Evolutionary conservation across 1,284 basidiomycete species (phyloP), one percentile per base, ranked within the genome.

Genomic region (Malassezia psittaci): DNA sequence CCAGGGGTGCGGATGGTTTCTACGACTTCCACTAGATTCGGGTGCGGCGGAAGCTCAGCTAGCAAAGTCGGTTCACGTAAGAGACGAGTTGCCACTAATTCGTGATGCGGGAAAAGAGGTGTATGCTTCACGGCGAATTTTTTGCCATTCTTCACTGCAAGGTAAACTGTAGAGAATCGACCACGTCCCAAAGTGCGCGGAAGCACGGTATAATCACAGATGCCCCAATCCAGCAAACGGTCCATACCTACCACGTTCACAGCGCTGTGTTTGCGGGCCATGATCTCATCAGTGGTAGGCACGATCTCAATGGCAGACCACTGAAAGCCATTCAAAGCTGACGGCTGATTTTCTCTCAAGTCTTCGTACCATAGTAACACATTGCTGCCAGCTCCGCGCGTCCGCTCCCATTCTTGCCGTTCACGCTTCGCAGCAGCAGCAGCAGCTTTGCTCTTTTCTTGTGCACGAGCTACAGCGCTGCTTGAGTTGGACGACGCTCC

Each of bases 81-180:
- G 9, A 82, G 71, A 5, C 81, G 74, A 0, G 78, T 77, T 2
- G 80, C 77, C 51, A 82, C 81, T 21, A 82, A 72, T 5, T 79
- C 79, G 61, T 82, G 81, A 60, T 82, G 81, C 0, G 79, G 79
- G 55, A 80, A 78, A 16, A 82, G 73, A 3, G 80, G 78, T 2
- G 81, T 82, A 64, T 81, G 79, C 61, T 82, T 81, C 65, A 82
- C 74, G 0, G 80, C 80, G 62, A 76, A 79, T 2, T 63, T 59
- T 47, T 62, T 49, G 4, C 62, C 60, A 37, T 69, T 62, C 48
- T 71, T 72, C 43, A 64, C 66, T 1, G 72, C 70, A n/a, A 74
- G 63, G 39, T 73, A 74, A 43, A 74, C 72, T 42, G 63, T 69
- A 24, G 70, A 73, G 51, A 74, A 74, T 48, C 72, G 72, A 54